Evolutionary conservation across 2,329 filamentous ascomycete species (phyloP).

Genomic region (Penicillium carneum): DNA sequence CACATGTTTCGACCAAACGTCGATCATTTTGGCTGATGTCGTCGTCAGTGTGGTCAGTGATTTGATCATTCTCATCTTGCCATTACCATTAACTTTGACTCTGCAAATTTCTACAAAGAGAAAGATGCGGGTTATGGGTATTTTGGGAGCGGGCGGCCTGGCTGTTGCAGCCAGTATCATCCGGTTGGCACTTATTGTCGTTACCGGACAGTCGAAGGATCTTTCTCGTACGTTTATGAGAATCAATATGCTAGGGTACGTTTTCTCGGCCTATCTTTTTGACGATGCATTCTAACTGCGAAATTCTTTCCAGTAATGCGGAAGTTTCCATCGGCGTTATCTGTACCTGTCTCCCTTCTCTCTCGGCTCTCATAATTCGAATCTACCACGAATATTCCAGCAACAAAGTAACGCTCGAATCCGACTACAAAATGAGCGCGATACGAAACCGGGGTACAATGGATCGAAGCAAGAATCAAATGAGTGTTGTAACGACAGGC

Average conservation of each 20-base stretch:
- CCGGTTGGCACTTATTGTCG: constrained; percentile 37
- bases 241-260: constrained; percentile 43
- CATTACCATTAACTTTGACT: constrained; percentile 56
- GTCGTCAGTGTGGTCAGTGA: constrained; percentile 67
- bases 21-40: constrained; percentile 61
- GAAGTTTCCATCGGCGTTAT: constrained; percentile 53
- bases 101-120: constrained; percentile 58
- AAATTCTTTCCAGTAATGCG: constrained; percentile 44
- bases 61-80: constrained; percentile 60
- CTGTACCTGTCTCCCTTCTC: constrained; percentile 51
- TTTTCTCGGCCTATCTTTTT: constrained; percentile 35
- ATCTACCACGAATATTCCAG: constrained; percentile 44
- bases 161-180: constrained; percentile 42
- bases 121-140: constrained; percentile 54
- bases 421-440: constrained; percentile 34
- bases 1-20: constrained; percentile 39
- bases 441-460: constrained; percentile 26
- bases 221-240: constrained; percentile 40
- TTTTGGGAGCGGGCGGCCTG: constrained; percentile 58
- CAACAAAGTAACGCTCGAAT: constrained; percentile 32
- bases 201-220: constrained; percentile 36
- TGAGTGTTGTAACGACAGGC: constrained; percentile 23
- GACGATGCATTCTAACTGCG: constrained; percentile 42
- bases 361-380: constrained; percentile 45
- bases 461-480: constrained; percentile 26